Conservation (phyloP, 768 basidiomycete genomes). For the Lentinula edodes region DNA sequence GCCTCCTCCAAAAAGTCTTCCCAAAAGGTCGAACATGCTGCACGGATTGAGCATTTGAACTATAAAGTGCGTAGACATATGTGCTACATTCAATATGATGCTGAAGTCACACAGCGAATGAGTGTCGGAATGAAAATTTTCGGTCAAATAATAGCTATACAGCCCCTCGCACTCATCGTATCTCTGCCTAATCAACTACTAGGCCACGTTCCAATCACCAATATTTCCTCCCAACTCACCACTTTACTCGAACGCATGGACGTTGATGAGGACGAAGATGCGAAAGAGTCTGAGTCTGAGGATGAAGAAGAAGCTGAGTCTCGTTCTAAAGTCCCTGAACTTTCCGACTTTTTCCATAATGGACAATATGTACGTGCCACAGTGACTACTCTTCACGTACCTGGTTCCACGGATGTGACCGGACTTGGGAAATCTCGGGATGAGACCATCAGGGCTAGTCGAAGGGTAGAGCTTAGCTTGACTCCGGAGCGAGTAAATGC, state of each 20-base stretch:
- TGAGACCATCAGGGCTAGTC: slow-evolving; percentile 60
- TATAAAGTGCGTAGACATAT: slow-evolving; percentile 62
- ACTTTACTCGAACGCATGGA: slow-evolving; percentile 58
- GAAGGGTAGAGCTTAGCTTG: slow-evolving; percentile 81
- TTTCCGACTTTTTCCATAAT: slow-evolving; percentile 68
- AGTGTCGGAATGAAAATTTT: slow-evolving; percentile 81
- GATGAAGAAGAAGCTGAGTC: slow-evolving; percentile 42
- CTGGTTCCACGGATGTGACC: slow-evolving; percentile 56
- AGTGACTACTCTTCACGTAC: slow-evolving; percentile 62
- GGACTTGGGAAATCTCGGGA: slow-evolving; percentile 61
- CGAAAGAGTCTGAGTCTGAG: slow-evolving; percentile 38
- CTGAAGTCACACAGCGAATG: slow-evolving; percentile 52
- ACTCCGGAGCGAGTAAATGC: slow-evolving; percentile 80
- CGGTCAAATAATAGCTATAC: slow-evolving; percentile 80
- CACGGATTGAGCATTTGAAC: slow-evolving; percentile 87
- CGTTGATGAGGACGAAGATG: slow-evolving; percentile 44
- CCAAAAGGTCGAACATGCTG: slow-evolving; percentile 43
- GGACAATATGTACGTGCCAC: slow-evolving; percentile 84
- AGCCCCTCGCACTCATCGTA: slow-evolving; percentile 84
- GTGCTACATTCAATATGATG: not conserved
- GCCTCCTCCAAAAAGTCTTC: slow-evolving; percentile 22
- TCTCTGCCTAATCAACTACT: slow-evolving; percentile 95
- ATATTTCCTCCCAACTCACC: slow-evolving; percentile 80
- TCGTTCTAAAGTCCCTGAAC: slow-evolving; percentile 50
- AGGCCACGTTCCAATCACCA: slow-evolving; percentile 91